Base-by-base conservation (phyloP, 805 yeast genomes). In the Starmera pachycereana region DNA sequence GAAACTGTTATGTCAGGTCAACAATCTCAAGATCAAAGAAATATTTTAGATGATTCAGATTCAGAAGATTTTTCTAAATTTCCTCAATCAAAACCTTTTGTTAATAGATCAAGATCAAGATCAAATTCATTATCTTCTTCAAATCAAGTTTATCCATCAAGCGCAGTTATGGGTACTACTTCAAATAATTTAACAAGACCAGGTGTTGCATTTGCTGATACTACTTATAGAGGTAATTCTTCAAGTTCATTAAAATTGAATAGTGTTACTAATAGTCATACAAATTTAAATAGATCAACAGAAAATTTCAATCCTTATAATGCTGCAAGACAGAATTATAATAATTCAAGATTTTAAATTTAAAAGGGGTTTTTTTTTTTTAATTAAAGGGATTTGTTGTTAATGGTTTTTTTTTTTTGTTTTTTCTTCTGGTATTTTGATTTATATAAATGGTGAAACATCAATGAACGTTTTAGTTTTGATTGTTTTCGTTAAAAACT, bases 1-100 rank as follows among this genome's bases (percentile, higher is more conserved):
- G 60, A 52, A 32, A 48, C 56, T 29, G 56, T 54, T 2, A 38
- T 54, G 28, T 49, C 54, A 4, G 57, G 58, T 35, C 53, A 54
- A 39, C 55, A 50, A 36, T 57, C 58, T 33, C 47, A 44, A 34
- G 9, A 27, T 7, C 52, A 51, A 18, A 30, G 51, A 13, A 44
- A 45, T 29, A 40, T 44, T 4, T 44, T 41, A 12, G 44, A 42
- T 10, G 45, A 46, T 22, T 39, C 44, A 12, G 49, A 43, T 13
- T 37, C 42, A 10, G 49, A 44, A 27, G 44, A 38, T 27, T 30
- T 37, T 4, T 5, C 11, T 8, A 45, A 35, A 40, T 47, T 42
- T 41, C 52, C 50, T 35, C 37, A 38, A 16, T 41, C 45, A 27
- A 39, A 40, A 32, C n/a, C 45, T 3, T 44, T 45, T 27, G 10